These are phyloP conservation scores for Proliferodiscus dingleyae DNA, from an alignment of 2,329 filamentous ascomycete species.

Conservation along the genomic window DNA sequence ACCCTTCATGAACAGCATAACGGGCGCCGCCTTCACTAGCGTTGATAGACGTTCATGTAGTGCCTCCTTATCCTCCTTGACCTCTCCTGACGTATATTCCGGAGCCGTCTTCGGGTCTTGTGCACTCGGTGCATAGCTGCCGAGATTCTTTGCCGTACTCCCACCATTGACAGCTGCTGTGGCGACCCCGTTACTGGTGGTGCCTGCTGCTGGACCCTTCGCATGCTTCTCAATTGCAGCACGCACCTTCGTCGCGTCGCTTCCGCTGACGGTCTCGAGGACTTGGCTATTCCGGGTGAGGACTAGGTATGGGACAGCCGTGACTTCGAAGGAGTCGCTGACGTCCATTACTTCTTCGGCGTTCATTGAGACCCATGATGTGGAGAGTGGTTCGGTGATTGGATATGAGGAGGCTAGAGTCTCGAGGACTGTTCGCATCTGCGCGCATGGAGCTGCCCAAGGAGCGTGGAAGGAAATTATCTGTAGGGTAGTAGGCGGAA, in stretches of 20 bases:
- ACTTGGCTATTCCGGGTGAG: slow-evolving; percentile 70
- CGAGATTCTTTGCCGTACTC: slow-evolving; percentile 37
- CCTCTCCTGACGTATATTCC: slow-evolving; percentile 35
- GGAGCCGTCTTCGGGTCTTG: slow-evolving; percentile 23
- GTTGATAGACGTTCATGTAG: slow-evolving; percentile 75
- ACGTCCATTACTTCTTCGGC: slow-evolving; percentile 92
- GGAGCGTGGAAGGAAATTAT: slow-evolving; percentile 93
- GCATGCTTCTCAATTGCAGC: slow-evolving; percentile 81
- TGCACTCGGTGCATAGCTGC: slow-evolving; percentile 20
- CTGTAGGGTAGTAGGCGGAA: slow-evolving; percentile 67
- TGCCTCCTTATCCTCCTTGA: slow-evolving; percentile 70
- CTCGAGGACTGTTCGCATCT: slow-evolving; percentile 83
- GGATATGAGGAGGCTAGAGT: slow-evolving; percentile 85
- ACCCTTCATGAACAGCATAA: slow-evolving; percentile 99
- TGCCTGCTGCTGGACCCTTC: slow-evolving; percentile 11
- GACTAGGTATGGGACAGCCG: slow-evolving; percentile 88
- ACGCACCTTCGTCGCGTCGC: slow-evolving; percentile 80
- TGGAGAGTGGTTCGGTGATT: slow-evolving; percentile 57
- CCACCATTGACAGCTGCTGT: slow-evolving; percentile 23
- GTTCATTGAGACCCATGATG: slow-evolving; percentile 85
- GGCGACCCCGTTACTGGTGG: slow-evolving; percentile 8
- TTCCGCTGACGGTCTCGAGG: slow-evolving; percentile 82
- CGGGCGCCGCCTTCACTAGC: slow-evolving; percentile 88
- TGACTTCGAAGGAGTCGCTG: slow-evolving; percentile 88
- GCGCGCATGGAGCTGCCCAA: slow-evolving; percentile 92